Evolutionary conservation across 2,329 filamentous ascomycete species (phyloP).

Genomic region (Rutstroemia sp.): DNA sequence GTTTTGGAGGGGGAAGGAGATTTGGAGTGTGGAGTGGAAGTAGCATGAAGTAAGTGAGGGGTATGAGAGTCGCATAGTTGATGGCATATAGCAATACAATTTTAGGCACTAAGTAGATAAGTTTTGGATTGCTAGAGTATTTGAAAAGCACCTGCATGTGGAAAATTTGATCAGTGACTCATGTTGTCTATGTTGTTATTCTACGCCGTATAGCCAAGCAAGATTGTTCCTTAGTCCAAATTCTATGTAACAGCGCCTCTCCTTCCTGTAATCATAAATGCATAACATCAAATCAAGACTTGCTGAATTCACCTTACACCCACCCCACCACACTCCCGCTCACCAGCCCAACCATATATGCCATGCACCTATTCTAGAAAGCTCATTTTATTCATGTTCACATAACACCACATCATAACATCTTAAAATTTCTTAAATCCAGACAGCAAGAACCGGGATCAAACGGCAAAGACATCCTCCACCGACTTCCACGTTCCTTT

Average conservation of each 20-base stretch:
- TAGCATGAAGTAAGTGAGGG: neutral
- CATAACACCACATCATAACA: neutral
- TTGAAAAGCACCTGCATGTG: no score
- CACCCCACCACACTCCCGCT: neutral
- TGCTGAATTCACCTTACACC: neutral
- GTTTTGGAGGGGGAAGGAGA: slow-evolving; percentile 7
- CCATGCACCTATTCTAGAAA: neutral
- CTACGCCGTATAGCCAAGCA: no score
- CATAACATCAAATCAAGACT: no score
- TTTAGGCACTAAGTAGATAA: no score
- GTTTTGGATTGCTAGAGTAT: no score
- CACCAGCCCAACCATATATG: neutral
- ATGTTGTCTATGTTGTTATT: no score
- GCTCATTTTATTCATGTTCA: neutral
- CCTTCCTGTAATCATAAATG: no score
- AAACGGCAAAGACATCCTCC: slow-evolving; percentile 40
- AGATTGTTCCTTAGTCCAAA: no score
- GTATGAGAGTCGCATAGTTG: no score
- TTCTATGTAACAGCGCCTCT: no score
- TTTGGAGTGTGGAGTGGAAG: slow-evolving; percentile 9
- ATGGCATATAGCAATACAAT: no score
- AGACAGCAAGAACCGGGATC: neutral
- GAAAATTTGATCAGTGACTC: no score
- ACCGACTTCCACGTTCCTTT: slow-evolving; percentile 55
- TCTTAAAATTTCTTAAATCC: neutral